These are phyloP conservation scores for Aureobasidium mangrovei DNA, from an alignment of 2,329 filamentous ascomycete genomes.

Conservation along the genomic window DNA sequence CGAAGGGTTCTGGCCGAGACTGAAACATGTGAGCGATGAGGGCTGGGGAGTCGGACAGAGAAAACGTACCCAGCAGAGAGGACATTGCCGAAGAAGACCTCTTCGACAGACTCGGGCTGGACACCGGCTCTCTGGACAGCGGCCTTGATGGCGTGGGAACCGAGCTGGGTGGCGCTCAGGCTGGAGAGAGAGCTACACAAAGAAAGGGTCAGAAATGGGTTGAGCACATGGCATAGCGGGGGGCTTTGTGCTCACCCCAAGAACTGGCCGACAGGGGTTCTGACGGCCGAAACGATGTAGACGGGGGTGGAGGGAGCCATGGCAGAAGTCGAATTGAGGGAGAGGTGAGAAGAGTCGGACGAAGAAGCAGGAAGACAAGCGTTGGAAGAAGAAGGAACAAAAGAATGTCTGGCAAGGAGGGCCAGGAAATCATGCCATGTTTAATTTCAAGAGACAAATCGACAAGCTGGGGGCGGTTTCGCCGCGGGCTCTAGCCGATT, in stretches of 20 bases:
- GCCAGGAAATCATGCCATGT: constrained; percentile 13
- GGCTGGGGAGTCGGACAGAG: neutral
- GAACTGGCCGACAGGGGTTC: constrained; percentile 91
- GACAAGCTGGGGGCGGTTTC: neutral
- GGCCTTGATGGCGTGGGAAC: constrained; percentile 83
- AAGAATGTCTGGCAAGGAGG: neutral
- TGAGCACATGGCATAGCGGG: neutral
- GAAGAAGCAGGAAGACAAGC: neutral
- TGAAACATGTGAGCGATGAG: constrained; percentile 30
- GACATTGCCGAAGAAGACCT: constrained; percentile 98
- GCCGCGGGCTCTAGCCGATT: neutral
- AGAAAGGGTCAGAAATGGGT: constrained; percentile 15
- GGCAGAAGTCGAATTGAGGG: constrained; percentile 7
- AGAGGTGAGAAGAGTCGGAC: neutral
- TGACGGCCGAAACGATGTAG: constrained; percentile 87
- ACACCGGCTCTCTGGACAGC: constrained; percentile 82
- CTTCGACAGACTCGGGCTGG: constrained; percentile 82
- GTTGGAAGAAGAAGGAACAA: neutral
- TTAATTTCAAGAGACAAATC: constrained; percentile 5
- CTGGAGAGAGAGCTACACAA: constrained; percentile 70
- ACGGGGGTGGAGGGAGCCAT: constrained; percentile 80
- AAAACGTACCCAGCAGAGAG: constrained; percentile 77
- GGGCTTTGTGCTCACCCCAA: constrained; percentile 58
- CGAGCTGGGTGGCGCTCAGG: constrained; percentile 76
- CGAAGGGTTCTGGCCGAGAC: constrained; percentile 91